Percentiles rank a stretch among this genome's conserved stretches.
Conservation (phyloP, 2,329 filamentous ascomycete genomes). For the Verticillium isaacii region DNA sequence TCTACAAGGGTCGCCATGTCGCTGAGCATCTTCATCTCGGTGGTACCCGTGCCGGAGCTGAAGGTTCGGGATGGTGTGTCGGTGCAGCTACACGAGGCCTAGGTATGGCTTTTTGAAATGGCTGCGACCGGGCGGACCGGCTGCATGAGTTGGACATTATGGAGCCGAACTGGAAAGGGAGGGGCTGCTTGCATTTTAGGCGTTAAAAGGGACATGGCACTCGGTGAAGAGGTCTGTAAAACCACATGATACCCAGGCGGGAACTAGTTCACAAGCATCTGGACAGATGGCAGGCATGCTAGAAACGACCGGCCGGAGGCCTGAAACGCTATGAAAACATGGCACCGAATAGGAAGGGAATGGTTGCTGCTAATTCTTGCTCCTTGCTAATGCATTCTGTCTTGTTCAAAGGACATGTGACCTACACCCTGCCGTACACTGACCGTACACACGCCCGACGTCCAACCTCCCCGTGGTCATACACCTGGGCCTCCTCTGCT, state of each 20-base stretch:
- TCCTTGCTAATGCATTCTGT: not conserved
- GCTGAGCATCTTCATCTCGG: constrained; percentile 57
- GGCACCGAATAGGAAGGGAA: not conserved
- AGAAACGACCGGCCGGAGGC: too few species aligned
- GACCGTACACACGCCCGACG: not conserved
- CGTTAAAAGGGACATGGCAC: not conserved
- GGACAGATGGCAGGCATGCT: too few species aligned
- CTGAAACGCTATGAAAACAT: not conserved
- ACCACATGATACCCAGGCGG: not conserved
- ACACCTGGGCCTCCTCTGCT: too few species aligned
- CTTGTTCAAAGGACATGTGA: not conserved
- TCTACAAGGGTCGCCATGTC: constrained; percentile 43
- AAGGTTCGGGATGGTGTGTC: constrained; percentile 41
- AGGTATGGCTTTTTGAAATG: not conserved
- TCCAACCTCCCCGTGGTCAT: too few species aligned
- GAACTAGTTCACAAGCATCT: too few species aligned
- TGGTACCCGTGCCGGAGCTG: constrained; percentile 49
- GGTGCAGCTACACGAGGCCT: constrained; percentile 37
- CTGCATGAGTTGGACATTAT: too few species aligned
- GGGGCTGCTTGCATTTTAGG: not conserved
- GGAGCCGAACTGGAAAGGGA: not conserved
- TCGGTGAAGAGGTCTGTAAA: not conserved
- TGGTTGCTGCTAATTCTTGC: not conserved
- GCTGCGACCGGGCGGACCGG: too few species aligned
- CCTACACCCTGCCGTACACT: not conserved